These are phyloP conservation scores for Phytophthora uliginosa DNA, from an alignment of 352 stramenopile species.

Conservation along the genomic window DNA sequence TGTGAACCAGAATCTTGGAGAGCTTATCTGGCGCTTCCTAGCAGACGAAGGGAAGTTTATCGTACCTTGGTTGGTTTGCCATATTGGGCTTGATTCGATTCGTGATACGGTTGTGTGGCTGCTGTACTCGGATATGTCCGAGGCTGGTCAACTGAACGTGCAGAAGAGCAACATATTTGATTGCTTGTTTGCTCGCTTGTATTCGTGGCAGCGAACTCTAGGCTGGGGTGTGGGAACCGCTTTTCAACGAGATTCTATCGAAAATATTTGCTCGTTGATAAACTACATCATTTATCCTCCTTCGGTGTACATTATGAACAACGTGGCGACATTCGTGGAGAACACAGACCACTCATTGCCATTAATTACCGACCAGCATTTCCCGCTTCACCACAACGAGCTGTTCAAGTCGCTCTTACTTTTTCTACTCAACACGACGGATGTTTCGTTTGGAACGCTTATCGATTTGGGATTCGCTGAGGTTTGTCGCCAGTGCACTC, in stretches of 20 bases:
- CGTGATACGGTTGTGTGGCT: constrained; percentile 87
- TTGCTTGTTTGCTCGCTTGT: constrained; percentile 80
- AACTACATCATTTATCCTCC: constrained; percentile 92
- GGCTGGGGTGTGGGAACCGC: constrained; percentile 86
- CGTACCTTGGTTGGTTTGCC: constrained; percentile 80
- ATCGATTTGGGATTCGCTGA: constrained; percentile 86
- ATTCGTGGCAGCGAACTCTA: constrained; percentile 85
- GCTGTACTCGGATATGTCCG: constrained; percentile 87
- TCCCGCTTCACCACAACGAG: constrained; percentile 82
- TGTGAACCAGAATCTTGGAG: constrained; percentile 73
- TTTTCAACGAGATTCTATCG: constrained; percentile 89
- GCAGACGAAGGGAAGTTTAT: constrained; percentile 75
- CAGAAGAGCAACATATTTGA: constrained; percentile 80
- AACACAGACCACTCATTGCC: constrained; percentile 86
- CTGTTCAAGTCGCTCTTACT: constrained; percentile 84
- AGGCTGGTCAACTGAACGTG: constrained; percentile 68
- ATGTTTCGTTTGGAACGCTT: constrained; percentile 82
- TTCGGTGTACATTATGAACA: constrained; percentile 89
- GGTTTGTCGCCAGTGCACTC: constrained; percentile 74
- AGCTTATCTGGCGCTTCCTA: constrained; percentile 75
- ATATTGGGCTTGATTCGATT: constrained; percentile 89
- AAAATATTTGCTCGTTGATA: constrained; percentile 87
- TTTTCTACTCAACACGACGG: constrained; percentile 65
- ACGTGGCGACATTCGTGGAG: constrained; percentile 86
- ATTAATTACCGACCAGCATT: constrained; percentile 89